Conservation (phyloP, 768 basidiomycete genomes). For the Paxillus involutus region DNA sequence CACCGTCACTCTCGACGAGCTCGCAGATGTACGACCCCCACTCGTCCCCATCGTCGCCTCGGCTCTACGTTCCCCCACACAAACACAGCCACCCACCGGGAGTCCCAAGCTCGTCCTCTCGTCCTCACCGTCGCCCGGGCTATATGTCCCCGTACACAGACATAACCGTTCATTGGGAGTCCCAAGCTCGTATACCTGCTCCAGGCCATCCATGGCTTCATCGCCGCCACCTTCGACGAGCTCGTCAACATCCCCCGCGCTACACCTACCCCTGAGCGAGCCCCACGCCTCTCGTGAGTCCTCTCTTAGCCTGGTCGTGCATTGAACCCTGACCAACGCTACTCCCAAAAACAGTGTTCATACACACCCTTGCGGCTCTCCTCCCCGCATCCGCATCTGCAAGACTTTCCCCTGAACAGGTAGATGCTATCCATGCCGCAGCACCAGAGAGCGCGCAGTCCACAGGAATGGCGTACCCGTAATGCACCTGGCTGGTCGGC, state of each 20-base stretch:
- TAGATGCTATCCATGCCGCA: conserved; percentile 7
- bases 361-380: conserved; percentile 24
- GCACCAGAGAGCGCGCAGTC: conserved; percentile 30
- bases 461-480: conserved; percentile 23
- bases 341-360: background rate
- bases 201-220: conserved; percentile 12
- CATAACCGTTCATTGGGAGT: conserved; percentile 19
- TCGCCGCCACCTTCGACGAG: conserved; percentile 15
- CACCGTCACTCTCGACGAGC: conserved; percentile 12
- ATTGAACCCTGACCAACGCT: background rate
- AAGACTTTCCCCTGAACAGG: conserved; percentile 5
- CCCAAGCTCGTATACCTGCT: conserved; percentile 17
- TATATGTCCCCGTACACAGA: conserved; percentile 44
- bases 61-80: conserved; percentile 43
- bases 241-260: background rate
- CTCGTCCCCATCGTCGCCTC: conserved; percentile 12
- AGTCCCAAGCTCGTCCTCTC: conserved; percentile 12
- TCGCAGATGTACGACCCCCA: conserved; percentile 12
- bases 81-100: conserved; percentile 24
- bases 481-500: too few species aligned
- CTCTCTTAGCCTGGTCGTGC: too few species aligned
- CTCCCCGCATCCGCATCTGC: conserved; percentile 22
- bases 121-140: conserved; percentile 15
- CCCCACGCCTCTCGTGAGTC: conserved; percentile 1
- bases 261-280: conserved; percentile 1